phyloP scores from a whole-genome alignment of 2,329 filamentous ascomycete species.

The Bipolaris gigantea region DNA sequence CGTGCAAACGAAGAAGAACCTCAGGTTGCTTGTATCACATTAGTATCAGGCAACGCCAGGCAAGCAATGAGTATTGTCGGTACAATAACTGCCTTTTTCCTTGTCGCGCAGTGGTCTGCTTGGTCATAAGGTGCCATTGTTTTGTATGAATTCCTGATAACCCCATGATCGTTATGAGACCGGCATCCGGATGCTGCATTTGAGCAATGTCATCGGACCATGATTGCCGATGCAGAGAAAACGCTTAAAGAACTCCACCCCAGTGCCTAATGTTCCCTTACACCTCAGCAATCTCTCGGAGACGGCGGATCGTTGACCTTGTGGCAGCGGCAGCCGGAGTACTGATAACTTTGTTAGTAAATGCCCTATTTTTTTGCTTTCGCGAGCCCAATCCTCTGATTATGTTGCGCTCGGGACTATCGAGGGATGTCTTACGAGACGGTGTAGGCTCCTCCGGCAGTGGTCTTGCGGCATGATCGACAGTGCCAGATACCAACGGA shows the following conservation, averaged over 20 bases:
- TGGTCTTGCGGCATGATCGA: constrained; percentile 90
- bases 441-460: constrained; percentile 91
- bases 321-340: constrained; percentile 92
- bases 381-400: background rate
- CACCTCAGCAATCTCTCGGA: constrained; percentile 97
- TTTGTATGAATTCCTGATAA: constrained; percentile 41
- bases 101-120: constrained; percentile 4
- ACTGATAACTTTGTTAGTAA: constrained; percentile 53
- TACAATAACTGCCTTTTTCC: background rate
- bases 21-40: background rate
- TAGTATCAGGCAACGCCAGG: background rate
- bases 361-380: background rate
- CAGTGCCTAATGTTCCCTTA: constrained; percentile 53
- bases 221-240: constrained; percentile 40
- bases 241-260: constrained; percentile 43
- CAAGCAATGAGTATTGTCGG: background rate
- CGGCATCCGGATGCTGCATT: constrained; percentile 37
- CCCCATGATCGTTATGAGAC: constrained; percentile 42
- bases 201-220: constrained; percentile 34
- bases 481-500: constrained; percentile 97
- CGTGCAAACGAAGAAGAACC: background rate
- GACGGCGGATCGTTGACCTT: constrained; percentile 93
- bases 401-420: background rate
- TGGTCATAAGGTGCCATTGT: constrained; percentile 42
- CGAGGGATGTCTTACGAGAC: constrained; percentile 73